Evolutionary conservation across 345 rosid species (phyloP).

Genomic region (Viola odorata): DNA sequence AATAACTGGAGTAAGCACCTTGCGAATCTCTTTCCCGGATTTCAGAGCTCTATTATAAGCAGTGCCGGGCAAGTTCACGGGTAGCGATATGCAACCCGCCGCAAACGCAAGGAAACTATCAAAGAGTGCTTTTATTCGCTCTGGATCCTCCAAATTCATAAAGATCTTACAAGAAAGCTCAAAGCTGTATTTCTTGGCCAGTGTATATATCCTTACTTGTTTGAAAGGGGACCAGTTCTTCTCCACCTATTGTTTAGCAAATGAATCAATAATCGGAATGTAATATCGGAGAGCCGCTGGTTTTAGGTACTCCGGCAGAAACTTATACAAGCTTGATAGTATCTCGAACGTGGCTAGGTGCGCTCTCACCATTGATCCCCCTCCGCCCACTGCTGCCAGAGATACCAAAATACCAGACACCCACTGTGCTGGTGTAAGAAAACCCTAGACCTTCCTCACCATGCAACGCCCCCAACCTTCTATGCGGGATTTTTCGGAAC

Average conservation of each 20-base stretch:
- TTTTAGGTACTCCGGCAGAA: too few relatives aligned
- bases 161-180: slow-evolving; percentile 33
- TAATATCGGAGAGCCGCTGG: slow-evolving; percentile 34
- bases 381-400: too few relatives aligned
- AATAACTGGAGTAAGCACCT: neutral
- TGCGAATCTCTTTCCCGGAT: neutral
- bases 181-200: slow-evolving; percentile 33
- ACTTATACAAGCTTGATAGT: slow-evolving; percentile 32
- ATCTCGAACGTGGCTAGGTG: slow-evolving; percentile 21
- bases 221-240: slow-evolving; percentile 27
- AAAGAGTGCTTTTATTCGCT: neutral
- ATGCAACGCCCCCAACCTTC: too few relatives aligned
- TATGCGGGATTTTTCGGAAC: too few relatives aligned
- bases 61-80: neutral
- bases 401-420: too few relatives aligned
- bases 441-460: too few relatives aligned
- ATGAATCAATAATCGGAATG: slow-evolving; percentile 25
- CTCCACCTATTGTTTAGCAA: slow-evolving; percentile 25
- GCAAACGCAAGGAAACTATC: neutral
- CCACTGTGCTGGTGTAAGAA: too few relatives aligned
- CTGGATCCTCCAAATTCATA: slow-evolving; percentile 17
- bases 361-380: slow-evolving; percentile 35
- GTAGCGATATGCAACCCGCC: neutral
- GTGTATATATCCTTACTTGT: slow-evolving; percentile 23
- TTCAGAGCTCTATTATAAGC: neutral